A percentile compares a stretch with the other conserved stretches of the same genome.
phyloP scores from a whole-genome alignment of 2,329 filamentous ascomycete species.

The Aaosphaeria arxii region DNA sequence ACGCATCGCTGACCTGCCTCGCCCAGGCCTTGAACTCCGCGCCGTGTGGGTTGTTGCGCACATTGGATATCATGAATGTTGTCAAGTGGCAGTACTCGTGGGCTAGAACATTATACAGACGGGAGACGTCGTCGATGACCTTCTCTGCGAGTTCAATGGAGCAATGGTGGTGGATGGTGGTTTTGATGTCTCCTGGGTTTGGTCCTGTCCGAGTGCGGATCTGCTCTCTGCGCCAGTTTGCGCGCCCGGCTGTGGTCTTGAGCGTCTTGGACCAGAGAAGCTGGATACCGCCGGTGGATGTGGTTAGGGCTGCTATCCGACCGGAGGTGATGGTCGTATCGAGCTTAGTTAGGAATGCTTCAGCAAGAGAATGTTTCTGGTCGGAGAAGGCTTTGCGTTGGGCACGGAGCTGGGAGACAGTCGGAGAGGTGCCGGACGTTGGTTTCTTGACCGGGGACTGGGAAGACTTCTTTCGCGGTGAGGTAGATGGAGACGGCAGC shows the following conservation, averaged over 20 bases:
- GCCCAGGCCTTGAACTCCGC: conserved; percentile 76
- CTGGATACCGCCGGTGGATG: conserved; percentile 65
- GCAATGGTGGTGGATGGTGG: conserved; percentile 58
- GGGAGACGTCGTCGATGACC: conserved; percentile 71
- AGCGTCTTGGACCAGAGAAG: conserved; percentile 76
- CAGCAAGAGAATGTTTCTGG: conserved; percentile 61
- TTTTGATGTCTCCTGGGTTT: conserved; percentile 16
- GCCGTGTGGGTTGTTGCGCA: conserved; percentile 77
- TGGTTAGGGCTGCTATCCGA: conserved; percentile 56
- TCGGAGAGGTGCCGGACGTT: conserved; percentile 6
- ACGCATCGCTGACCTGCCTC: conserved; percentile 51
- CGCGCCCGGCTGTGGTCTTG: conserved; percentile 70
- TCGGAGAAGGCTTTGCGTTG: conserved; percentile 58
- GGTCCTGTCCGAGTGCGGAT: conserved; percentile 32
- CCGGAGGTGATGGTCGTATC: conserved; percentile 63
- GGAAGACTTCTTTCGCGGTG: conserved; percentile 18
- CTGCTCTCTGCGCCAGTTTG: conserved; percentile 49
- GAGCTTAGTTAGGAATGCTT: conserved; percentile 65
- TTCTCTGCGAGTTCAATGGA: conserved; percentile 86
- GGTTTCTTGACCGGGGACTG: conserved; percentile 11
- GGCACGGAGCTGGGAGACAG: conserved; percentile 20
- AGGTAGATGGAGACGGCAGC: conserved; percentile 17
- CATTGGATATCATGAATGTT: conserved; percentile 80
- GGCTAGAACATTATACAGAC: conserved; percentile 85
- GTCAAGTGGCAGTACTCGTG: conserved; percentile 96